phyloP scores from a whole-genome alignment of 176 grass and related monocot species.

The Rhipidocladum racemiflorum region DNA sequence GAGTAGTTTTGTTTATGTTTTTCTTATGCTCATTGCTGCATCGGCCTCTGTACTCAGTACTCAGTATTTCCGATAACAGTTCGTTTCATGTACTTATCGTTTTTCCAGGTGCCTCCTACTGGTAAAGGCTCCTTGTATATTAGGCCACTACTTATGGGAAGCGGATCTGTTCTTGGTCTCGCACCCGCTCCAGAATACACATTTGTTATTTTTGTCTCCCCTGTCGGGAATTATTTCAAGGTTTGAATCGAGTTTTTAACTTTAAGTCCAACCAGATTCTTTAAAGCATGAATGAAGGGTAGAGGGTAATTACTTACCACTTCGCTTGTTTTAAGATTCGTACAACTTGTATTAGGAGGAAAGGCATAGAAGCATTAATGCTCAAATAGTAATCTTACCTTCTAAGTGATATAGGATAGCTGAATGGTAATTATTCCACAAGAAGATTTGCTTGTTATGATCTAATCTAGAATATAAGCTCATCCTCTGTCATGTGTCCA shows the following conservation, averaged over 20 bases:
- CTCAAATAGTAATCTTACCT: too few species aligned
- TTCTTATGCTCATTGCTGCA: not conserved
- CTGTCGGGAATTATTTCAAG: constrained; percentile 98
- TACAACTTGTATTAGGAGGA: too few species aligned
- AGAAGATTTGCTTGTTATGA: not conserved
- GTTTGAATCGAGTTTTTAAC: constrained; percentile 39
- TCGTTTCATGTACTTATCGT: not conserved
- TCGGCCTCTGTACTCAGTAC: too few species aligned
- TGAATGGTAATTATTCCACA: not conserved
- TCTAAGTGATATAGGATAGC: not conserved
- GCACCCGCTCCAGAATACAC: constrained; percentile 85
- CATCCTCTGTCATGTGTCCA: not conserved
- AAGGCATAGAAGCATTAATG: too few species aligned
- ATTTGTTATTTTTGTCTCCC: constrained; percentile 90
- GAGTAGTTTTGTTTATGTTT: too few species aligned
- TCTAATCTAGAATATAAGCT: not conserved
- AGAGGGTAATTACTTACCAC: too few species aligned
- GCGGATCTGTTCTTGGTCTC: constrained; percentile 84
- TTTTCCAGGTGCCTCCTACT: constrained; percentile 70
- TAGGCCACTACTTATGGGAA: constrained; percentile 82
- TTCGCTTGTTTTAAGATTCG: too few species aligned
- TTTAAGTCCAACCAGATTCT: not conserved
- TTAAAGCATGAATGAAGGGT: too few species aligned
- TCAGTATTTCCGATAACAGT: not conserved
- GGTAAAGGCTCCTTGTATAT: constrained; percentile 92